Conservation (phyloP, 768 basidiomycete species). For the Mycena maculata region DNA sequence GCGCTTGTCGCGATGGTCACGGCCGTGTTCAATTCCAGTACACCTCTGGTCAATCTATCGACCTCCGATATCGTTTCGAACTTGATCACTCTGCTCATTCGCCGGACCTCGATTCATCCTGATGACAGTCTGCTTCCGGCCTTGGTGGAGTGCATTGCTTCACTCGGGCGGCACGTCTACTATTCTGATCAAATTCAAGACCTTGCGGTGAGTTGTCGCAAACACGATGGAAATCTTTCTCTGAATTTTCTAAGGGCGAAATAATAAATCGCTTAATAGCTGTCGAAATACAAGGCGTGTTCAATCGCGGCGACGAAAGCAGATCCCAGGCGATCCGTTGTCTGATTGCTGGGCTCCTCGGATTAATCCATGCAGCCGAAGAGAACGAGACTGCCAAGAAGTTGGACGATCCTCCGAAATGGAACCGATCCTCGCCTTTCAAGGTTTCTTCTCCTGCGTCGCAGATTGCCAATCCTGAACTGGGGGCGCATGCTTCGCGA, state of each 20-base stretch:
- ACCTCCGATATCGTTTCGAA: conserved; percentile 90
- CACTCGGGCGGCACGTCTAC: conserved; percentile 91
- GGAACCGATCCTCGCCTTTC: conserved; percentile 40
- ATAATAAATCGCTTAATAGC: conserved; percentile 78
- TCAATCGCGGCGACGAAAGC: conserved; percentile 54
- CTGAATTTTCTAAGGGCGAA: conserved; percentile 63
- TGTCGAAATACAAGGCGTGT: conserved; percentile 73
- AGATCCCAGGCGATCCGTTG: conserved; percentile 77
- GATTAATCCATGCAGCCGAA: conserved; percentile 75
- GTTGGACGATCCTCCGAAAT: conserved; percentile 33
- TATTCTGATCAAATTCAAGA: conserved; percentile 97
- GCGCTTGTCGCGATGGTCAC: conserved; percentile 84
- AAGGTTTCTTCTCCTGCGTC: conserved; percentile 40
- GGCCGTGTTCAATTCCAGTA: conserved; percentile 83
- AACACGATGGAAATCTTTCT: conserved; percentile 4
- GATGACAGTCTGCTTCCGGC: conserved; percentile 74
- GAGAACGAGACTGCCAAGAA: conserved; percentile 49
- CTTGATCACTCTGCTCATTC: conserved; percentile 78
- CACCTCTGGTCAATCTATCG: conserved; percentile 88
- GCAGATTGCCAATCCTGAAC: conserved; percentile 42
- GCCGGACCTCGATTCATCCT: conserved; percentile 70
- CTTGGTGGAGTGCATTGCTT: conserved; percentile 81
- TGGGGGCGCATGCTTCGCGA: conserved; percentile 53
- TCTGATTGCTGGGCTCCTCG: conserved; percentile 75
- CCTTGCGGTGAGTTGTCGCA: conserved; percentile 64